These are phyloP conservation scores for Fusarium nematophilum DNA, from an alignment of 2,329 filamentous ascomycete genomes.

Conservation along the genomic window DNA sequence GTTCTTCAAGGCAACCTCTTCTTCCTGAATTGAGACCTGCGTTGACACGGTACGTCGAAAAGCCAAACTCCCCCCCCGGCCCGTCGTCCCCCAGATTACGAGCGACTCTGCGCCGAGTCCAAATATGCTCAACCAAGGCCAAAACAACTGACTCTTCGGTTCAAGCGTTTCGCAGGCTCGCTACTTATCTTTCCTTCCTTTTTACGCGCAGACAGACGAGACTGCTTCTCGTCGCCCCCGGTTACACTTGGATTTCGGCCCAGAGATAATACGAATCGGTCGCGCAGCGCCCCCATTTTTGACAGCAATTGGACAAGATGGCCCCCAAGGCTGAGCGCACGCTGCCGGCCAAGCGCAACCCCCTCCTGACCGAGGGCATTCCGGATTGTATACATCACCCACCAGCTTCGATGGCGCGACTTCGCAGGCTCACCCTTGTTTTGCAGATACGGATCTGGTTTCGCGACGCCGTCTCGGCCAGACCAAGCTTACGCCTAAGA, in stretches of 20 bases:
- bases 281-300: conserved; percentile 38
- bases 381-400: conserved; percentile 65
- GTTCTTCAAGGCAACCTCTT: conserved; percentile 18
- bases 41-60: conserved; percentile 42
- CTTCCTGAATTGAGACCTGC: conserved; percentile 37
- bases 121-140: conserved; percentile 11
- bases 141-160: conserved; percentile 35
- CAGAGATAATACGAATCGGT: conserved; percentile 27
- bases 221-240: conserved; percentile 12
- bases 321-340: conserved; percentile 52
- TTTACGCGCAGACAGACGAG: conserved; percentile 28
- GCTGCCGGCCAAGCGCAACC: conserved; percentile 73
- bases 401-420: conserved; percentile 16
- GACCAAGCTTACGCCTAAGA: conserved; percentile 88
- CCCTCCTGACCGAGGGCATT: conserved; percentile 72
- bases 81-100: conserved; percentile 24
- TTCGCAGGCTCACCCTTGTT: conserved; percentile 42
- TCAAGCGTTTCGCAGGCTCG: conserved; percentile 17
- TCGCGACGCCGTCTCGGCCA: conserved; percentile 89
- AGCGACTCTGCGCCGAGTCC: conserved; percentile 22
- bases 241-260: conserved; percentile 29
- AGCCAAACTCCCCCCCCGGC: conserved; percentile 20
- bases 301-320: conserved; percentile 49
- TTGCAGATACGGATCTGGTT: conserved; percentile 77
- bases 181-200: conserved; percentile 9